phyloP scores from a whole-genome alignment of 306 rosid species.

The Cucurbita ficifolia region DNA sequence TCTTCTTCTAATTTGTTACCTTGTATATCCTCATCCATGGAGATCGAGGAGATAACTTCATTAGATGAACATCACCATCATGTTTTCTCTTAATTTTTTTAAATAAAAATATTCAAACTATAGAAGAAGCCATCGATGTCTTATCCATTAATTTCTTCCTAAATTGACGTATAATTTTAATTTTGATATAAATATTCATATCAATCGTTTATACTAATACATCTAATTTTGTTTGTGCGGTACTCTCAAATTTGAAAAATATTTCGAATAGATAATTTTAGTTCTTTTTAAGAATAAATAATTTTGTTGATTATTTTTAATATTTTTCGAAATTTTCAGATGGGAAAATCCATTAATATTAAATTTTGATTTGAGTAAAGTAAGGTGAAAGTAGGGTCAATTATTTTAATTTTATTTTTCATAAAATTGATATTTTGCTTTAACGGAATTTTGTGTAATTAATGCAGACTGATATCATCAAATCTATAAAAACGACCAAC shows the following conservation, averaged over 20 bases:
- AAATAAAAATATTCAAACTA: no score
- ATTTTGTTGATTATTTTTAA: no score
- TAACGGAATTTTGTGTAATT: conserved; percentile 33
- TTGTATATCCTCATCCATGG: conserved; percentile 22
- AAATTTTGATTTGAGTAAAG: not conserved
- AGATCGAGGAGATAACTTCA: conserved; percentile 18
- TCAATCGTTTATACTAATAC: no score
- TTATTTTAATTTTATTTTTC: not conserved
- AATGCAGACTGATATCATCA: not conserved
- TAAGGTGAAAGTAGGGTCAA: not conserved
- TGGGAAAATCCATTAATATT: no score
- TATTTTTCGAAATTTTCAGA: no score
- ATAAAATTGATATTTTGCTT: conserved; percentile 22
- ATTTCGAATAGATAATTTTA: not conserved
- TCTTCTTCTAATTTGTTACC: conserved; percentile 27
- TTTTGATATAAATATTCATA: no score
- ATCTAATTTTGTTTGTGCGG: no score
- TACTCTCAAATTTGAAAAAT: not conserved
- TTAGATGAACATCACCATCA: not conserved
- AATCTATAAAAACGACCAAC: conserved; percentile 4
- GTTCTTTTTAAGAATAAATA: no score
- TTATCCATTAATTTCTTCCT: no score
- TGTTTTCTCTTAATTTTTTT: not conserved
- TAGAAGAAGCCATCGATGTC: no score
- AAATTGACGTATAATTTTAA: no score